Evolutionary conservation across 2,329 filamentous ascomycete species (phyloP), one percentile per base, ranked within the genome.

Genomic region (Diaporthe helianthi): DNA sequence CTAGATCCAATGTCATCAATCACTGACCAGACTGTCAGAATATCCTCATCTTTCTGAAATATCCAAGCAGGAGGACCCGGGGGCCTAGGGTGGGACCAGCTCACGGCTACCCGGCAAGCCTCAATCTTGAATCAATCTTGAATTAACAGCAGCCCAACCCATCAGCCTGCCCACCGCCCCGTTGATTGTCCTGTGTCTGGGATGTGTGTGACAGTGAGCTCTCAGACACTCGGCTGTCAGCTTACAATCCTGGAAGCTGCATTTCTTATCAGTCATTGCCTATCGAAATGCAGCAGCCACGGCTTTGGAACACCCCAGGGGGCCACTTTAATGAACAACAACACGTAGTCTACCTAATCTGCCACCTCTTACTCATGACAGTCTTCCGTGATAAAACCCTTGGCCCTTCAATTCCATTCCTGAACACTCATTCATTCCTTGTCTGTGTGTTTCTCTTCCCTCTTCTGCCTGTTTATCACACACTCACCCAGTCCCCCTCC

Each of bases 31-130:
- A 26, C n/a, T 51, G 22, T 65, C 65, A 70, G 65, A 65, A 64
- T 64, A 68, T 68, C 65, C 29, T 68, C 69, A 70, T 70, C 65
- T 70, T 46, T 41, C 44, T 31, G 47, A 68, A 36, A 70, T 70
- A 58, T 22, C 36, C 22, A n/a, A 51, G 54, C 31, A 31, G 51
- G 47, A 29, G 52, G 38, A 13, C 38, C 52, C 31, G 26, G 64
- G 38, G 24, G 8, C 17, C 22, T 26, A 10, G 51, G 64, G 65
- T 67, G 65, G 65, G 54, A 38, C 65, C 31, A 17, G 41, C 51
- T 44, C 36, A 31, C 63, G 61, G 61, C 44, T 52, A 38, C 46
- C 58, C 58, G 58, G 58, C 63, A 52, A 41, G 53, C n/a, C 38
- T 26, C 10, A 33, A 33, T 33, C 8, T 8, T 8, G 31, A 9